phyloP scores from a whole-genome alignment of 495 filamentous ascomycete species.

The Trypethelium eluteriae region DNA sequence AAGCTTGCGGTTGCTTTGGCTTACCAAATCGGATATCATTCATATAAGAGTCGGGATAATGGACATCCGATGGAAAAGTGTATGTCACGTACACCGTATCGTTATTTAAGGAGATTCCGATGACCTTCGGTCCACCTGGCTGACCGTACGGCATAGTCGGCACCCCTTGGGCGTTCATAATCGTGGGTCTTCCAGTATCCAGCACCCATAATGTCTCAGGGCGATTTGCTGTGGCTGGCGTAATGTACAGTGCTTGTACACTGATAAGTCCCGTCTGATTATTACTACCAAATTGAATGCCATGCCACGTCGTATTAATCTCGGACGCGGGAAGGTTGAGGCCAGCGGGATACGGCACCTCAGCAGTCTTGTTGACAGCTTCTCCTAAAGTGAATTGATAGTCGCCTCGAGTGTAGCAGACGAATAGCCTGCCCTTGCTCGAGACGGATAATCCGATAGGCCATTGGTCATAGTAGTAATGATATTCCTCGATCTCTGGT shows the following conservation, averaged over 20 bases:
- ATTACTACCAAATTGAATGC: constrained; percentile 34
- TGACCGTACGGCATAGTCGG: constrained; percentile 36
- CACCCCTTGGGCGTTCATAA: constrained; percentile 32
- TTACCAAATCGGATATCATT: constrained; percentile 37
- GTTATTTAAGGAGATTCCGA: constrained; percentile 36
- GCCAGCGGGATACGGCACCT: constrained; percentile 33
- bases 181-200: constrained; percentile 38
- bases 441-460: constrained; percentile 39
- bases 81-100: constrained; percentile 34
- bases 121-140: constrained; percentile 38
- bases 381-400: constrained; percentile 36
- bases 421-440: constrained; percentile 35
- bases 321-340: constrained; percentile 32
- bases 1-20: background rate
- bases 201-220: constrained; percentile 39
- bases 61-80: constrained; percentile 34
- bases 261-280: constrained; percentile 33
- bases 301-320: constrained; percentile 29
- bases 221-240: constrained; percentile 24
- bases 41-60: constrained; percentile 38
- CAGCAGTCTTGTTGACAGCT: constrained; percentile 34
- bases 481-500: constrained; percentile 35
- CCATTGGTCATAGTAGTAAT: constrained; percentile 42
- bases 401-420: constrained; percentile 35
- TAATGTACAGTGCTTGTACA: constrained; percentile 39